Evolutionary conservation across 2,329 filamentous ascomycete genomes (phyloP), one percentile per base, ranked within the genome.

Genomic region (Macrophomina pseudophaseolina): DNA sequence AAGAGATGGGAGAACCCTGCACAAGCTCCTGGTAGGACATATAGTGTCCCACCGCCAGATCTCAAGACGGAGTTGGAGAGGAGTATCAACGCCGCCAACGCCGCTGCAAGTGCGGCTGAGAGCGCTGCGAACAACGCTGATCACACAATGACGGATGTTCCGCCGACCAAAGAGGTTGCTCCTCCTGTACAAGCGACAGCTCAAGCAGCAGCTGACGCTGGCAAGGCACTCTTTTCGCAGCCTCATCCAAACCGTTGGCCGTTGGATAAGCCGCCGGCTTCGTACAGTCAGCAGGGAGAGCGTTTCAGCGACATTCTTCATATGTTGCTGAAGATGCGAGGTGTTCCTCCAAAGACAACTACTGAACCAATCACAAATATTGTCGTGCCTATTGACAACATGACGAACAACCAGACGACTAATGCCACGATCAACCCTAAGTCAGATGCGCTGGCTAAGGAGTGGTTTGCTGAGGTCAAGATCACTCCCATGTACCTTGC

Each of bases 251-350:
- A 49, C 38, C 74, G 69, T 60, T 88, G 86, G 85, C 85, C 85
- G 2, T 78, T 88, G 11, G 82, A 87, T 68, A 82, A 81, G 68
- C 78, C 80, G 4, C 84, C 86, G 1, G 76, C 79, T 0, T 79
- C 82, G 52, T 86, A 86, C 69, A 84, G 81, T 54, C 80, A 80
- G 53, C 86, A 88, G 74, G 86, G 84, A 48, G 83, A 86, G 64
- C 81, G 81, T n/a, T 87, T 89, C 68, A 81, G 84, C 23, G 83
- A 86, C 62, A 83, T 88, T 38, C 75, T 88, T 4, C 81, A 83
- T 66, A 87, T 86, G 80, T 76, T 88, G 38, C 77, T 88, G 56
- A 84, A 84, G 69, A 87, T 88, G 83, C 84, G 87, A 6, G 78
- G 76, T 12, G 77, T 84, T 4, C 80, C 79, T 4, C 82, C 81